Evolutionary conservation across 2,329 filamentous ascomycete species (phyloP), one percentile per base, ranked within the genome.

Genomic region (Achaetomium macrosporum): DNA sequence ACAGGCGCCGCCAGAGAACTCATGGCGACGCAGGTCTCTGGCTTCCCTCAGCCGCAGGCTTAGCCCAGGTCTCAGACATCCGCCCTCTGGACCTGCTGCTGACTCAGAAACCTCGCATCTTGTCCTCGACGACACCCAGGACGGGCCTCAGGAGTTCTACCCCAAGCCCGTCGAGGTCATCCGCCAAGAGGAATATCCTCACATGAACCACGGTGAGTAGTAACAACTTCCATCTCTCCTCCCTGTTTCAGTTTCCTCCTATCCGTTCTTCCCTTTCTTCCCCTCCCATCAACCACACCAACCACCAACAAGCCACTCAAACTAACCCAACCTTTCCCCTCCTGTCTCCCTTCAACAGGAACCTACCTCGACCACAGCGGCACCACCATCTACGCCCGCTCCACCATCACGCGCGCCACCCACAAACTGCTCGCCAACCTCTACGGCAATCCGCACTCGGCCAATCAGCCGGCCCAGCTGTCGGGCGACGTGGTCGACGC

Each of bases 391-490:
- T 82, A 82, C 60, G 76, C 82, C 42, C 77, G 72, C 57, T 81
- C 81, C 25, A 72, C 82, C 35, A 70, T 85, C 39, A 72, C 76
- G 42, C 69, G 71, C 20, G 84, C 85, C 65, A 74, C 77, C 6
- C 64, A 69, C 2, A 76, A 81, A 59, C 75, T 86, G 66, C 69
- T 76, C 39, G 63, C 69, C 33, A 78, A 76, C 55, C 71, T 87
- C n/a, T 83, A 84, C 60, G 83, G 83, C 11, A 87, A 87, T 59
- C 84, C 84, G 2, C 84, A 87, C 64, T 87, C 84, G 1, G 75
- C 79, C 58, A 83, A 81, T 36, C 71, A 74, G 15, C 81, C 82
- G 0, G 82, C 81, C 13, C 77, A 76, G 51, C 68, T 79, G 17
- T 77, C 79, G 1, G 81, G 81, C 5, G 73, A 78, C 29, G 71